phyloP scores from a whole-genome alignment of 257 asterid species.

The Plantago major region DNA sequence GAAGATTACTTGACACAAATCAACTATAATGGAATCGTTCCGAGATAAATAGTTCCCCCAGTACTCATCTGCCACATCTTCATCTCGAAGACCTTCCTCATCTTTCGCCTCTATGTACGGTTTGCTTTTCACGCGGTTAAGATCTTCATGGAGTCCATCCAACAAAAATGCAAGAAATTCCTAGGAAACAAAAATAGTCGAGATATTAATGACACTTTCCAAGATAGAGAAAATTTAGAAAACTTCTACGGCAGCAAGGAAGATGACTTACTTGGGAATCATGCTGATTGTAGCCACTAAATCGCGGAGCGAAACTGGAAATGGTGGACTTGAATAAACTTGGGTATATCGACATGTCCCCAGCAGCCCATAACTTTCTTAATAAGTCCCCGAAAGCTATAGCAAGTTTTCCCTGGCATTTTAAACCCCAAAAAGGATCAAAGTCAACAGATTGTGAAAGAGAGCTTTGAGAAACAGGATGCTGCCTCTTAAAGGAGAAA shows the following conservation, averaged over 20 bases:
- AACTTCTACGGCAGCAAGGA: slow-evolving; percentile 12
- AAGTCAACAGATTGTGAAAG: slow-evolving; percentile 5
- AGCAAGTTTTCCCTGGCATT: slow-evolving; percentile 66
- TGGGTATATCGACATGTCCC: slow-evolving; percentile 42
- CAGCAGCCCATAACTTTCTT: slow-evolving; percentile 69
- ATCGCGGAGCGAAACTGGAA: slow-evolving; percentile 60
- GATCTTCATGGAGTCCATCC: slow-evolving; percentile 85
- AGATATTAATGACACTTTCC: background rate
- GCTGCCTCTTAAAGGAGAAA: no score
- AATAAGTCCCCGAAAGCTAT: slow-evolving; percentile 60
- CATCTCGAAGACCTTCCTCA: slow-evolving; percentile 48
- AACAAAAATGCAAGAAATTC: slow-evolving; percentile 66
- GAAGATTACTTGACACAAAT: slow-evolving; percentile 52
- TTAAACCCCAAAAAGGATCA: background rate
- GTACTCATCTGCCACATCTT: slow-evolving; percentile 64
- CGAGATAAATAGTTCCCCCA: slow-evolving; percentile 67
- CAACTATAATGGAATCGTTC: slow-evolving; percentile 65
- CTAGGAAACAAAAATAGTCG: slow-evolving; percentile 28
- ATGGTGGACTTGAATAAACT: slow-evolving; percentile 52
- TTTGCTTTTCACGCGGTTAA: slow-evolving; percentile 64
- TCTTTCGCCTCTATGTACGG: slow-evolving; percentile 56
- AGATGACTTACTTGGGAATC: slow-evolving; percentile 60
- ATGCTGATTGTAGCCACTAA: slow-evolving; percentile 62
- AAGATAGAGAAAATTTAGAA: slow-evolving; percentile 3
- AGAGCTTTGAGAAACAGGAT: background rate